Evolutionary conservation across 371 early-diverging fungal genomes (phyloP).

Genomic region (Mucor saturninus): DNA sequence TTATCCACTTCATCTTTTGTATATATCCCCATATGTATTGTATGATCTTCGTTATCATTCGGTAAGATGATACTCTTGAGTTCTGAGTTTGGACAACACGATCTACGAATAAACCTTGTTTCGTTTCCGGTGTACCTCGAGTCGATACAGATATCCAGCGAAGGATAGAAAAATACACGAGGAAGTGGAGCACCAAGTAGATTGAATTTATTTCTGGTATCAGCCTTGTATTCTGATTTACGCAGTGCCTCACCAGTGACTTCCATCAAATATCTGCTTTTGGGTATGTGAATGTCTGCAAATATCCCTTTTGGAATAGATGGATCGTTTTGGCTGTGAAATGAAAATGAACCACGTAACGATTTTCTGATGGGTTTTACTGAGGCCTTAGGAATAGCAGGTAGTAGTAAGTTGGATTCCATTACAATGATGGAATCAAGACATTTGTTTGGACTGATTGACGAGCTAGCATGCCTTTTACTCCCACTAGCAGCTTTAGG

Average conservation of each 20-base stretch:
- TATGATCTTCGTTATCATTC: conserved; percentile 38
- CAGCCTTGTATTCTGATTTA: conserved; percentile 68
- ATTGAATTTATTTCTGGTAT: conserved; percentile 64
- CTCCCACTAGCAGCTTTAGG: conserved; percentile 7
- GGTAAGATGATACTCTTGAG: conserved; percentile 67
- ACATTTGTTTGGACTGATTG: conserved; percentile 6
- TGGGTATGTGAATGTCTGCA: conserved; percentile 64
- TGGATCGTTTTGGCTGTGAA: conserved; percentile 18
- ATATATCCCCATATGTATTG: conserved; percentile 77
- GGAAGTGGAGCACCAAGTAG: conserved; percentile 67
- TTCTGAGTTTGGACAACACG: conserved; percentile 76
- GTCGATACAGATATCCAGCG: conserved; percentile 76
- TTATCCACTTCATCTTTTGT: conserved; percentile 59
- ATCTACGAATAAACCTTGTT: conserved; percentile 71
- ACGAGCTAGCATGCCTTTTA: conserved; percentile 7
- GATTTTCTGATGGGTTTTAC: conserved; percentile 14
- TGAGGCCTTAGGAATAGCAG: conserved; percentile 28
- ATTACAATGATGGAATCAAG: conserved; percentile 27
- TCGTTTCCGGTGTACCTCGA: conserved; percentile 74
- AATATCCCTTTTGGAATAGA: conserved; percentile 65
- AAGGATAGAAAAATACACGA: conserved; percentile 76
- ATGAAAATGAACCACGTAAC: conserved; percentile 10
- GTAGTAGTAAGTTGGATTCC: conserved; percentile 23
- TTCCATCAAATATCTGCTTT: conserved; percentile 70
- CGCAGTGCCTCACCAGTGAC: conserved; percentile 74